Base-by-base conservation (phyloP, 1,284 basidiomycete species). In the Trichosporon coremiiforme region DNA sequence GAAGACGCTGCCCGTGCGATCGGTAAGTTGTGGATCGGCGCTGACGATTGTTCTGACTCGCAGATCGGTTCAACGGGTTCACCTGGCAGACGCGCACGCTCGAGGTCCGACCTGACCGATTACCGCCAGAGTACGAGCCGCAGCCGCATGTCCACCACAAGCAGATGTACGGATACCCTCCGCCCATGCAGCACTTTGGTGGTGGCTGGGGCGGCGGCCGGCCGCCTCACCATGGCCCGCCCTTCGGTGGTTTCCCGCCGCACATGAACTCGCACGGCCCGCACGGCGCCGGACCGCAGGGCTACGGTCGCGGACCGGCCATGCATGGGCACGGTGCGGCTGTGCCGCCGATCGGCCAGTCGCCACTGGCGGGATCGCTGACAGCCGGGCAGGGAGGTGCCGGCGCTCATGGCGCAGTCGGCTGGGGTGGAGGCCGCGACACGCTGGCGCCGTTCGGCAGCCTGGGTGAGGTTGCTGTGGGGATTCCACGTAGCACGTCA, bases 1-100 rank as follows among this genome's bases (percentile, higher is more conserved):
- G 94, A 96, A 79, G 95, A 98, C 79, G 95, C 94, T 1, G 91
- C 91, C 2, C 87, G 92, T 53, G 94, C 93, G 0, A 91, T 95
- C 53, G 85, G 85, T 85, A 66, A 65, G 84, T 75, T 10, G 50
- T 13, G 20, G 25, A 5, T 31, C 17, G 3, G 25, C 15, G 4
- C 2, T 60, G 33, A 35, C 1, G 33, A 35, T 10, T 13, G 17
- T 13, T 33, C 20, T 45, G 45, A 45, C 29, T n/a, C 25, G 57
- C 66, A 79, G 78, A 80, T 64, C 78, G 93, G 87, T 94, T 94
- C 83, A 92, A 95, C 78, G 93, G 93, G 7, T 95, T 92, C 81
- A 90, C 89, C 38, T 96, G 94, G 93, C 94, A 95, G 83, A 92
- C 91, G 2, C 86, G 93, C n/a, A 88, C 91, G 29, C 88, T 95